Evolutionary conservation across 2,329 filamentous ascomycete species (phyloP), one percentile per base, ranked within the genome.

Genomic region (Microcyclosporella mali): DNA sequence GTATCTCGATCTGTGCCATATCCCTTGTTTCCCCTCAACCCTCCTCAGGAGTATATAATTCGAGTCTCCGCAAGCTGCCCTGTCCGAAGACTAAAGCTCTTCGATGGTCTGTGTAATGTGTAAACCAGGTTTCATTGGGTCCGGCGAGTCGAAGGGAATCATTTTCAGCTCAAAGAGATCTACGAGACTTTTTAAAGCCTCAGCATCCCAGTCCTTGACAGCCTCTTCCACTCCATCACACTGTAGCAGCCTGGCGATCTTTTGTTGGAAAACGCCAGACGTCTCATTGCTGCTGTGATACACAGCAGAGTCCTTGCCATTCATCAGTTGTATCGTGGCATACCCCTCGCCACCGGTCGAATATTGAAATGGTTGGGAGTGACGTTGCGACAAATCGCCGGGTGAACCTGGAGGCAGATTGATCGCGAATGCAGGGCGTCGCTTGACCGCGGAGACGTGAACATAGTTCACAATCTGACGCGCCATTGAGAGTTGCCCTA

Each of bases 201-300:
- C 33, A 6, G 16, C 12, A 41, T 47, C 37, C 45, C 45, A 43
- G 11, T 33, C 33, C 28, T 19, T 31, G 16, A 44, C 41, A 12
- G 45, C 45, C 15, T 39, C 37, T 29, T 36, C 37, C 17, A 47
- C 28, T 3, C 37, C 37, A 11, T 47, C 40, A 15, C 35, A 33
- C 31, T 44, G 29, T 30, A 44, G 4, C 19, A 44, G 16, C 36
- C 31, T 40, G 8, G 16, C 25, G 18, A 33, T 28, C 27, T 4
- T 6, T 19, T 17, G n/a, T 15, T 29, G 12, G 16, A 16, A 28
- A 14, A n/a, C 17, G 14, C 30, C 15, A 21, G n/a, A 28, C 12
- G 14, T 27, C 25, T 38, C 14, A 9, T 28, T 27, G 10, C 19
- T 27, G 25, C 17, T 33, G 3, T 9, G 21, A 25, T 14, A 9